Evolutionary conservation across 1,284 basidiomycete genomes (phyloP), one percentile per base, ranked within the genome.

Genomic region (Pseudozyma sp.): DNA sequence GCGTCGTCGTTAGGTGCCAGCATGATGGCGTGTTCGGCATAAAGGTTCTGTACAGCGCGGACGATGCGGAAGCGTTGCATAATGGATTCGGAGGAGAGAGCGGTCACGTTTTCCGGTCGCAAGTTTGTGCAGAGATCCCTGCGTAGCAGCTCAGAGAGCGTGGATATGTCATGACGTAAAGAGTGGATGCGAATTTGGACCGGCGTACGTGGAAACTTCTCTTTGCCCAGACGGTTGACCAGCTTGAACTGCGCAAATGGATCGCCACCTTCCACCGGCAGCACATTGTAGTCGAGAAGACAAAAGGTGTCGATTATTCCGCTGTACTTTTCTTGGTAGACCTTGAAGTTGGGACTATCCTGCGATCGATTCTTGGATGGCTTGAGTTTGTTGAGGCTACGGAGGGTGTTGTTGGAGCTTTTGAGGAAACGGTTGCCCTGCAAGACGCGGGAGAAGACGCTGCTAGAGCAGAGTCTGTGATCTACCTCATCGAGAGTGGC

Each of bases 111-210:
- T 3, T 61, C 54, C 1, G 68, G 68, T 34, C 24, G 42, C 4
- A 70, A 51, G 30, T 47, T 29, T 19, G 68, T 70, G 54, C 68
- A 65, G 10, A 70, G 16, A 13, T 69, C 56, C 9, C 61, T 48
- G 39, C 67, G 67, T 8, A 69, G 46, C 48, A 64, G 42, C 31
- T 69, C 67, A 13, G 67, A 69, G 29, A 69, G 53, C 5, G 45
- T 24, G 17, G 55, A 63, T 35, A 69, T 44, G 45, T 69, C 67
- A 53, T 37, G 56, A 11, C 67, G 67, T 7, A 69, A 37, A 17
- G 60, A 40, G 5, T 48, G 44, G 17, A 69, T 56, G 33, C 55
- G 11, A n/a, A 64, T 51, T 4, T 34, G 34, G 34, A 64, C 34
- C 4, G 67, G 61, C 3, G 53, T 48, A 30, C 67, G 56, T 13